phyloP scores from a whole-genome alignment of 2,329 filamentous ascomycete genomes.

The Fusarium sp. region DNA sequence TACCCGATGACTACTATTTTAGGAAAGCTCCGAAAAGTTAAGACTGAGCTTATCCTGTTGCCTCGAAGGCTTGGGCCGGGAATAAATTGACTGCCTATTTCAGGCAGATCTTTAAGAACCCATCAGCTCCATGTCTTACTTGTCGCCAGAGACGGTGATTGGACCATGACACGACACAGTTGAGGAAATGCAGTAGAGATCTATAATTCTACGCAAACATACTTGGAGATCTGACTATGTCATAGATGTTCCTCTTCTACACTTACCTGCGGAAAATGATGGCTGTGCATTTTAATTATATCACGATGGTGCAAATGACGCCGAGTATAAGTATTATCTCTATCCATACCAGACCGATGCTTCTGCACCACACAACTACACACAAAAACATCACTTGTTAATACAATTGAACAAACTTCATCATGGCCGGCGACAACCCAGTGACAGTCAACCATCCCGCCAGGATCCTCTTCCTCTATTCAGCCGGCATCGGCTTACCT shows the following conservation, averaged over 20 bases:
- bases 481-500: background rate
- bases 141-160: fast-evolving
- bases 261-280: too few relatives aligned
- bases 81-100: background rate
- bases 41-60: background rate
- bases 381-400: too few relatives aligned
- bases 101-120: background rate
- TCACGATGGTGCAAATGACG: too few relatives aligned
- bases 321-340: too few relatives aligned
- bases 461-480: background rate
- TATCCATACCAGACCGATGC: too few relatives aligned
- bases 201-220: background rate
- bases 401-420: too few relatives aligned
- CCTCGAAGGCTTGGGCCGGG: background rate
- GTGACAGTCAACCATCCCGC: background rate
- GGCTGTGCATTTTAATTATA: too few relatives aligned
- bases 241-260: too few relatives aligned
- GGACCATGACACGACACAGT: background rate
- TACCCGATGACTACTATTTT: background rate
- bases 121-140: fast-evolving
- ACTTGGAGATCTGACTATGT: background rate
- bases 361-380: too few relatives aligned
- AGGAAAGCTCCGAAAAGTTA: background rate
- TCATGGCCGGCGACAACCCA: background rate
- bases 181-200: background rate